Percentiles rank a stretch among this genome's conserved stretches.
phyloP scores from a whole-genome alignment of 1,139 yeast species.

The Lodderomyces orthopsilosis region DNA sequence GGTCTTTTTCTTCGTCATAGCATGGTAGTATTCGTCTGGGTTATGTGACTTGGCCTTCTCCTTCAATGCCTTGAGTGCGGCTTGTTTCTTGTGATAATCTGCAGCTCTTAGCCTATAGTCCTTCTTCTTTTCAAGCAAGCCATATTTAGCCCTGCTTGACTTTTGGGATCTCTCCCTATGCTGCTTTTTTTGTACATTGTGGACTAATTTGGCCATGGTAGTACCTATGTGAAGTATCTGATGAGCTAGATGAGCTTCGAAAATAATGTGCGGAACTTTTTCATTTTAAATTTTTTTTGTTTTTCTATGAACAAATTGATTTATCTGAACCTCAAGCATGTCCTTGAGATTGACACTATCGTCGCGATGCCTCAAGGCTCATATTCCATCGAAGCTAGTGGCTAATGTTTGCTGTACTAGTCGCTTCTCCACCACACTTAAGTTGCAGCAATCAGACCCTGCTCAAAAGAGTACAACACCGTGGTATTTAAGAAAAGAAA shows the following conservation, averaged over 20 bases:
- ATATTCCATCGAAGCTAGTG: not conserved
- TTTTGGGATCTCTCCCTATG: constrained; percentile 93
- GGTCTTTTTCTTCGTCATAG: constrained; percentile 71
- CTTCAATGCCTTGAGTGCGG: constrained; percentile 73
- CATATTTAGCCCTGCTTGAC: constrained; percentile 65
- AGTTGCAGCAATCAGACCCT: not conserved
- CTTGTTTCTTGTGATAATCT: constrained; percentile 86
- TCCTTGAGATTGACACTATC: not conserved
- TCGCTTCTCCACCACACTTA: not conserved
- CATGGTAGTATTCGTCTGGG: constrained; percentile 97
- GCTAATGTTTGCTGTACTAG: not conserved
- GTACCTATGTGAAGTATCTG: not conserved
- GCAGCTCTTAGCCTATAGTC: constrained; percentile 87
- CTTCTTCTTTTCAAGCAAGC: constrained; percentile 90
- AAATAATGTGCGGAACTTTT: not conserved
- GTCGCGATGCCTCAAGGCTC: not conserved
- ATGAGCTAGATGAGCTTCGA: not conserved
- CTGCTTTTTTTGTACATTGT: constrained; percentile 91
- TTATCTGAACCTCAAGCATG: not conserved
- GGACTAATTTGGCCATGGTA: constrained; percentile 74
- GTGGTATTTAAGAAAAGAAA: constrained; percentile 61
- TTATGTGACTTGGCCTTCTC: constrained; percentile 71
- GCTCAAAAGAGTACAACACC: constrained; percentile 33
- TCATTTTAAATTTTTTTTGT: not conserved
- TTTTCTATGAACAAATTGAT: not conserved